These are phyloP conservation scores for Leccinum rimulosum DNA, from an alignment of 768 basidiomycete genomes.

Conservation along the genomic window DNA sequence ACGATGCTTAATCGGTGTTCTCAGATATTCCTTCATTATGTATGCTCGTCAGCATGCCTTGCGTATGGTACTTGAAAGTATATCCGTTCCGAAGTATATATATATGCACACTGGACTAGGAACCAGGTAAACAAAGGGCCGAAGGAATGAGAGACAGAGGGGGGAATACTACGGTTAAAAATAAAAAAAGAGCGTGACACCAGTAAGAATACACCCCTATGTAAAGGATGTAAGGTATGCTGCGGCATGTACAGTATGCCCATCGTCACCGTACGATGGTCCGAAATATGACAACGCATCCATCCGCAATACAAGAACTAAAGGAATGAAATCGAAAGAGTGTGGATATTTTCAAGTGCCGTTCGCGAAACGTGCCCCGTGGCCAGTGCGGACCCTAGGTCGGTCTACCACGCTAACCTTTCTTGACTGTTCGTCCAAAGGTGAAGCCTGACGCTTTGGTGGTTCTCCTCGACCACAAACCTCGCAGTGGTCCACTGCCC, in stretches of 20 bases:
- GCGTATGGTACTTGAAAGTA: slow-evolving; percentile 18
- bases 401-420: slow-evolving; percentile 52
- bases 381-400: slow-evolving; percentile 43
- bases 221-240: slow-evolving; percentile 11
- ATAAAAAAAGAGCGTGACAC: slow-evolving; percentile 9
- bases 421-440: slow-evolving; percentile 22
- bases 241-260: slow-evolving; percentile 10
- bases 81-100: slow-evolving; percentile 20
- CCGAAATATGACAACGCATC: slow-evolving; percentile 15
- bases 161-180: slow-evolving; percentile 13
- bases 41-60: slow-evolving; percentile 13
- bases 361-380: slow-evolving; percentile 59
- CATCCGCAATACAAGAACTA: slow-evolving; percentile 15
- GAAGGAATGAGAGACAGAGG: slow-evolving; percentile 7
- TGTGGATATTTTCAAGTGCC: slow-evolving; percentile 26
- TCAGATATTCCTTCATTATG: slow-evolving; percentile 12
- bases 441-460: slow-evolving; percentile 8
- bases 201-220: slow-evolving; percentile 9
- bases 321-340: slow-evolving; percentile 11
- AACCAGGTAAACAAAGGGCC: slow-evolving; percentile 26
- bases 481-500: slow-evolving; percentile 47
- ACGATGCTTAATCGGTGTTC: slow-evolving; percentile 22
- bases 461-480: slow-evolving; percentile 55
- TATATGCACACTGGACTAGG: slow-evolving; percentile 26
- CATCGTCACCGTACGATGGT: slow-evolving; percentile 12